phyloP scores from a whole-genome alignment of 805 yeast genomes.

The Candida multigemmis region DNA sequence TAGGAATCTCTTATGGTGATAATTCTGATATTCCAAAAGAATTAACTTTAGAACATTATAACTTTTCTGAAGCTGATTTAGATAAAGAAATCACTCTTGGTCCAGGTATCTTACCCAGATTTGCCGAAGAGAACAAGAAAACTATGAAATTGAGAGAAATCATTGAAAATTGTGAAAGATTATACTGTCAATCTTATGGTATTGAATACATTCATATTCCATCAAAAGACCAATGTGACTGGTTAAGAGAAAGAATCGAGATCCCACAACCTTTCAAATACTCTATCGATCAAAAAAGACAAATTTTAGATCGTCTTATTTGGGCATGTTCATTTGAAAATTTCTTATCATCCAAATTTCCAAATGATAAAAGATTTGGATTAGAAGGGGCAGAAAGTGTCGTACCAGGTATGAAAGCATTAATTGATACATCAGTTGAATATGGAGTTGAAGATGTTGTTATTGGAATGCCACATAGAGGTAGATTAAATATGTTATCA shows the following conservation, averaged over 20 bases:
- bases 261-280: conserved; percentile 81
- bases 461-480: conserved; percentile 99
- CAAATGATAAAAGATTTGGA: conserved; percentile 97
- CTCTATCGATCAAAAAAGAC: conserved; percentile 85
- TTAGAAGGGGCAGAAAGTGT: conserved; percentile 97
- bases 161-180: conserved; percentile 65
- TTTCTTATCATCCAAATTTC: conserved; percentile 90
- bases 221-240: conserved; percentile 89
- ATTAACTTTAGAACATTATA: conserved; percentile 85
- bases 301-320: conserved; percentile 89
- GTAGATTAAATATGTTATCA: conserved; percentile 94
- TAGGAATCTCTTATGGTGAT: conserved; percentile 80
- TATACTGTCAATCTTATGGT: conserved; percentile 87
- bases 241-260: conserved; percentile 96
- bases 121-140: conserved; percentile 56
- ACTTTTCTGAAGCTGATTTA: conserved; percentile 81
- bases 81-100: conserved; percentile 82
- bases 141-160: conserved; percentile 72
- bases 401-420: conserved; percentile 93
- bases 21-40: conserved; percentile 66
- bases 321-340: conserved; percentile 95
- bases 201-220: conserved; percentile 96
- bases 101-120: conserved; percentile 95
- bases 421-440: conserved; percentile 89
- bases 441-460: conserved; percentile 92